Evolutionary conservation across 129 eudicot species (phyloP).

Genomic region (Escallonia rubra): DNA sequence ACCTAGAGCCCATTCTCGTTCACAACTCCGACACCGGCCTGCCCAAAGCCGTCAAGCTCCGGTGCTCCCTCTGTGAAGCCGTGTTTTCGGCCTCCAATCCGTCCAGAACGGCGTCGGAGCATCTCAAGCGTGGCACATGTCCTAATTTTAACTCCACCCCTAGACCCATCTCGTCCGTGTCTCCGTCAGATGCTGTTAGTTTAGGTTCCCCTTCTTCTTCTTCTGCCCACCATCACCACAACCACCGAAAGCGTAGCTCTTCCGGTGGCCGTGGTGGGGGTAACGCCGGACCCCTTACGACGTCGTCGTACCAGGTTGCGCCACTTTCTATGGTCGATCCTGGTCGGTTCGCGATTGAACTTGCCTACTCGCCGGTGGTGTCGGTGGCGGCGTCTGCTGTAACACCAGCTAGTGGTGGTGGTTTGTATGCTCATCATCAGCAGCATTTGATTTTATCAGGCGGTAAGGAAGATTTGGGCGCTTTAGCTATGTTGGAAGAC

Average conservation of each 20-base stretch:
- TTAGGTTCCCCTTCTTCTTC: slow-evolving; percentile 31
- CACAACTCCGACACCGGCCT: slow-evolving; percentile 54
- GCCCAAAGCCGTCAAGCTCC: slow-evolving; percentile 86
- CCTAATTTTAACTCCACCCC: slow-evolving; percentile 64
- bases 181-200: slow-evolving; percentile 34
- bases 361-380: slow-evolving; percentile 40
- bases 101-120: slow-evolving; percentile 95
- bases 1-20: slow-evolving; percentile 79
- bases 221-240: slow-evolving; percentile 34
- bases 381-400: slow-evolving; percentile 18
- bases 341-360: slow-evolving; percentile 40
- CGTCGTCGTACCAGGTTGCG: slow-evolving; percentile 32
- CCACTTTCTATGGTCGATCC: slow-evolving; percentile 56
- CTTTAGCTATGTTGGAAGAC: slow-evolving; percentile 84
- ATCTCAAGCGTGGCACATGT: slow-evolving; percentile 85
- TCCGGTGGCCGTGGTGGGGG: slow-evolving; percentile 26
- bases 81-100: slow-evolving; percentile 90
- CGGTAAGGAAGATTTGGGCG: slow-evolving; percentile 85
- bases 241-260: slow-evolving; percentile 53
- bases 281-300: slow-evolving; percentile 12
- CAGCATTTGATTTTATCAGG: slow-evolving; percentile 64
- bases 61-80: slow-evolving; percentile 72
- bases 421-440: slow-evolving; percentile 20
- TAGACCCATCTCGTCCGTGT: slow-evolving; percentile 49
- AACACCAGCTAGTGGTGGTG: slow-evolving; percentile 22